These are phyloP conservation scores for Gymnopus androsaceus DNA, from an alignment of 1,284 basidiomycete genomes.

Conservation along the genomic window DNA sequence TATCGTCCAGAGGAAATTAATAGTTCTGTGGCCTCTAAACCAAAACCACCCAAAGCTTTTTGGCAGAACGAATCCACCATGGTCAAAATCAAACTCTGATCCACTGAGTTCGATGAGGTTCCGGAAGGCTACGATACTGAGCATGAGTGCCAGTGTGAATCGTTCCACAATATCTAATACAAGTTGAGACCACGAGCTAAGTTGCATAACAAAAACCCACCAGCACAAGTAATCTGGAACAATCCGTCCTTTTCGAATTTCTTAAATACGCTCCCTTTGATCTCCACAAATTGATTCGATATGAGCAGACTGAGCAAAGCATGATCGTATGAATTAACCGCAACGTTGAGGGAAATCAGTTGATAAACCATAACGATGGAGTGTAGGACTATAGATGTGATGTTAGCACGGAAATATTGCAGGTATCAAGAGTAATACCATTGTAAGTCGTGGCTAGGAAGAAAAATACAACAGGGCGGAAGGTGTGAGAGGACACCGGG, in stretches of 20 bases:
- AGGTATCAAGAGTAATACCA: conserved; percentile 43
- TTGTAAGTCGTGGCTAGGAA: conserved; percentile 82
- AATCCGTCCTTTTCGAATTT: conserved; percentile 99
- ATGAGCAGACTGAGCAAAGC: conserved; percentile 92
- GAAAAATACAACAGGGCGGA: conserved; percentile 87
- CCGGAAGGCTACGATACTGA: conserved; percentile 88
- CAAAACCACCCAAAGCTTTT: conserved; percentile 85
- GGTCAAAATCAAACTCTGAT: conserved; percentile 77
- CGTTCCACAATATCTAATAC: conserved; percentile 92
- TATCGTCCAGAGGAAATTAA: conserved; percentile 84
- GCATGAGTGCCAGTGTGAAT: conserved; percentile 92
- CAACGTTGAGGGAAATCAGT: conserved; percentile 93
- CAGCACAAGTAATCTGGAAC: conserved; percentile 98
- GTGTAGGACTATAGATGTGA: conserved; percentile 67
- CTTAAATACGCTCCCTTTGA: conserved; percentile 99
- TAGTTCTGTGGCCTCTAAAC: conserved; percentile 39
- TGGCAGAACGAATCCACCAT: conserved; percentile 68
- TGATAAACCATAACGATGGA: conserved; percentile 97
- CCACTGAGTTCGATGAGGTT: conserved; percentile 96
- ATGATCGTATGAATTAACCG: conserved; percentile 98
- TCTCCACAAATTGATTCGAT: conserved; percentile 99
- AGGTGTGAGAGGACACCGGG: conserved; percentile 58
- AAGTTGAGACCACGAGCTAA: conserved; percentile 7
- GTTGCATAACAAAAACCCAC: conserved; percentile 39
- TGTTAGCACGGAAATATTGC: not conserved